phyloP scores from a whole-genome alignment of 2,329 filamentous ascomycete species.

The Dothistroma pini region DNA sequence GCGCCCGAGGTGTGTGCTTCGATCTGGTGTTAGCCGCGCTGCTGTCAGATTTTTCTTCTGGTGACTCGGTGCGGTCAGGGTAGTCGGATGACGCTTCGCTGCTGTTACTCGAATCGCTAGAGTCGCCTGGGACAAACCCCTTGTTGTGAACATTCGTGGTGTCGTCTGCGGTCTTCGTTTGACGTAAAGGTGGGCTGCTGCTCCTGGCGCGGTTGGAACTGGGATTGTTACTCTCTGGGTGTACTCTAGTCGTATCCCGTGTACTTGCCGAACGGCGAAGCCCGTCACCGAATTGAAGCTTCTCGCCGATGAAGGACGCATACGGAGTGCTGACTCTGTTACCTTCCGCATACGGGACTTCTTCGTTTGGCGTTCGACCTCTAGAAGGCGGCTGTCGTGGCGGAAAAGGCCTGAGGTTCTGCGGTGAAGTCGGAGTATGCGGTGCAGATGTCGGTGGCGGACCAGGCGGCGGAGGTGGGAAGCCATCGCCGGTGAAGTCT shows the following conservation, averaged over 20 bases:
- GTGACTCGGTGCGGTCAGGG: slow-evolving; percentile 10
- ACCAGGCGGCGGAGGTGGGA: slow-evolving; percentile 35
- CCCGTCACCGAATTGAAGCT: slow-evolving; percentile 51
- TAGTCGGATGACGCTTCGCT: slow-evolving; percentile 24
- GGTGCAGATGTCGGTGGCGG: slow-evolving; percentile 37
- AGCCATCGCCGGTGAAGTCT: slow-evolving; percentile 26
- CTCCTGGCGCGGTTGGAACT: slow-evolving; percentile 24
- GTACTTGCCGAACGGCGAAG: slow-evolving; percentile 53
- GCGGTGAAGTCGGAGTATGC: slow-evolving; percentile 28
- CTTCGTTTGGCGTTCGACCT: slow-evolving; percentile 26
- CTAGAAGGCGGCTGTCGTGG: slow-evolving; percentile 39
- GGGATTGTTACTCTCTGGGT: slow-evolving; percentile 25
- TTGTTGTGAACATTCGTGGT: slow-evolving; percentile 6
- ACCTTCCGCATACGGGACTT: slow-evolving; percentile 44
- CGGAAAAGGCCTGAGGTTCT: slow-evolving; percentile 35
- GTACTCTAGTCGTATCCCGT: slow-evolving; percentile 39
- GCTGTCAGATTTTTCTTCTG: slow-evolving; percentile 11
- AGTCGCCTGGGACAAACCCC: slow-evolving; percentile 14
- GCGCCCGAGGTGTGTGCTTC: slow-evolving; percentile 5
- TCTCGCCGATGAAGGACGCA: slow-evolving; percentile 53
- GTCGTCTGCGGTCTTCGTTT: slow-evolving; percentile 1
- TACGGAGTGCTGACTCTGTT: slow-evolving; percentile 54
- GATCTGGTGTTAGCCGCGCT: slow-evolving; percentile 9
- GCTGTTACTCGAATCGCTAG: slow-evolving; percentile 12
- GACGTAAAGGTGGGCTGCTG: slow-evolving; percentile 7